A percentile compares a stretch with the other conserved stretches of the same genome.
These are phyloP conservation scores for Mycena galopus DNA, from an alignment of 768 basidiomycete genomes.

Conservation along the genomic window DNA sequence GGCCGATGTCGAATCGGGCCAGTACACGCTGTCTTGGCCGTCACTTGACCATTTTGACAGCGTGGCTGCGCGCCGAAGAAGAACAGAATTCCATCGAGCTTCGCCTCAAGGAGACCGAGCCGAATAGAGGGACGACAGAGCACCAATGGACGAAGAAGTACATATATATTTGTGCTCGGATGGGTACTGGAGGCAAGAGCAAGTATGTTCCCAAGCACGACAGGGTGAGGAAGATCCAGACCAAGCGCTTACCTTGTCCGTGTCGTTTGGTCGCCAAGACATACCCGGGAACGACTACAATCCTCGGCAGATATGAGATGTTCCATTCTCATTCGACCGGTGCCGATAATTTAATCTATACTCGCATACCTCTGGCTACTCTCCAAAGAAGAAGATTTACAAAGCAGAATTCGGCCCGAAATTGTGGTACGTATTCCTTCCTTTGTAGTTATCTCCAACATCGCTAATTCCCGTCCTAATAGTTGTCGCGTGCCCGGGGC, in stretches of 20 bases:
- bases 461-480: neutral
- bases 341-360: neutral
- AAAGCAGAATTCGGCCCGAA: neutral
- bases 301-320: conserved; percentile 18
- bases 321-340: conserved; percentile 10
- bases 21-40: no score
- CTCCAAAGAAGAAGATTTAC: conserved; percentile 4
- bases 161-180: conserved; percentile 14
- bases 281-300: neutral
- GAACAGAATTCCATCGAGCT: conserved; percentile 9
- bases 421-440: neutral
- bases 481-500: conserved; percentile 1
- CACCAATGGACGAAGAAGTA: conserved; percentile 16
- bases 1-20: no score
- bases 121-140: neutral
- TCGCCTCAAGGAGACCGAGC: conserved; percentile 3
- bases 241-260: conserved; percentile 4
- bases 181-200: conserved; percentile 15
- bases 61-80: no score
- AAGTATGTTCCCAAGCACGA: conserved; percentile 7
- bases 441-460: neutral
- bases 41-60: no score
- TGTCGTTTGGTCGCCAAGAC: conserved; percentile 1
- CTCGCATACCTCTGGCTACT: neutral
- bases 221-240: neutral